These are phyloP conservation scores for Austroboletus eburneus DNA, from an alignment of 768 basidiomycete genomes.

Conservation along the genomic window DNA sequence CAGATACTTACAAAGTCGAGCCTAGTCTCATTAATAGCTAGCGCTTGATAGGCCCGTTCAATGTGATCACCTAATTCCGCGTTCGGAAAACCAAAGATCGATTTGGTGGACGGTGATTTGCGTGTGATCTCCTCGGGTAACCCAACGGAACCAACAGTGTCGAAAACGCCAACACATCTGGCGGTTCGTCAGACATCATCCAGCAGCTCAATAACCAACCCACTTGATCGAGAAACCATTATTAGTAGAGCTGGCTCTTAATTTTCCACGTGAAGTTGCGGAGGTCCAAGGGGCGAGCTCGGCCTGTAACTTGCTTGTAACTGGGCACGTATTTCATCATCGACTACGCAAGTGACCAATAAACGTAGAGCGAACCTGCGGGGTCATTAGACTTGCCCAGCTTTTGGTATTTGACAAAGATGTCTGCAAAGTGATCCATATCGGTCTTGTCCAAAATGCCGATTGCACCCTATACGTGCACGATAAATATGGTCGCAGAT, in stretches of 20 bases:
- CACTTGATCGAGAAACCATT: slow-evolving; percentile 62
- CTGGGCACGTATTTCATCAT: slow-evolving; percentile 18
- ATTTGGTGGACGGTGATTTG: slow-evolving; percentile 39
- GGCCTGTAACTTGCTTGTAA: slow-evolving; percentile 36
- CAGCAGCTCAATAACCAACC: background rate
- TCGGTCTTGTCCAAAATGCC: slow-evolving; percentile 66
- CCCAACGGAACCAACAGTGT: slow-evolving; percentile 72
- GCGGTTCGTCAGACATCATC: slow-evolving; percentile 2
- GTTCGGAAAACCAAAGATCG: slow-evolving; percentile 65
- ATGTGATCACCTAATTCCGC: slow-evolving; percentile 57
- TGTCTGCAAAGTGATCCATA: slow-evolving; percentile 67
- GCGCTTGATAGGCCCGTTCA: slow-evolving; percentile 61
- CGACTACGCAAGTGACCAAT: background rate
- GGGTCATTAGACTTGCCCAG: slow-evolving; percentile 51
- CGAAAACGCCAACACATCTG: slow-evolving; percentile 71
- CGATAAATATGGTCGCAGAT: background rate
- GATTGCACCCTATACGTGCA: slow-evolving; percentile 51
- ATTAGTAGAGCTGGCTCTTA: slow-evolving; percentile 43
- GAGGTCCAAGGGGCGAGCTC: slow-evolving; percentile 53
- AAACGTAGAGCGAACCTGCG: slow-evolving; percentile 33
- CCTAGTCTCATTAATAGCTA: slow-evolving; percentile 65
- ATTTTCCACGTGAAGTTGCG: slow-evolving; percentile 48
- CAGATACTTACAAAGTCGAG: slow-evolving; percentile 56
- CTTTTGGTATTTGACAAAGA: slow-evolving; percentile 59
- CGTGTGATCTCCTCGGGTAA: slow-evolving; percentile 61